Evolutionary conservation across 805 yeast genomes (phyloP), one percentile per base, ranked within the genome.

Genomic region (Sugiyamaella mastotermitis): DNA sequence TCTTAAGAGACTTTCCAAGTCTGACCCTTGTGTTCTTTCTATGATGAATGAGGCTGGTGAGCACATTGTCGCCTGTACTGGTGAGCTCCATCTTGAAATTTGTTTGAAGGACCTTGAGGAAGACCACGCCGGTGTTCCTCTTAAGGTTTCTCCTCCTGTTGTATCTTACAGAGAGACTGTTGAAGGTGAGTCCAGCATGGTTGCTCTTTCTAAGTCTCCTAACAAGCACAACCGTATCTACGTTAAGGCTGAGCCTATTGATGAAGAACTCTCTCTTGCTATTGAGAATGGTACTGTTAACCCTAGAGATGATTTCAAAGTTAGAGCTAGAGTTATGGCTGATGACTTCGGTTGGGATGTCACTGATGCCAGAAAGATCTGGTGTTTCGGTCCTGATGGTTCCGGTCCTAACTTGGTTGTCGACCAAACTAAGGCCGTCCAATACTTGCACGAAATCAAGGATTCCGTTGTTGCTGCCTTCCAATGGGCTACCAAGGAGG

Each of bases 331-430:
- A 82, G 62, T 85, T 66, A 77, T 90, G 79, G 97, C 97, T 66
- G 97, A 90, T 69, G 95, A 92, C 69, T 92, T 71, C 82, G 96
- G 90, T 59, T 90, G 98, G 98, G 97, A 90, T 68, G 97, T 92
- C 68, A 80, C 96, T 59, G 98, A 90, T 67, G 98, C 97, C 74
- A 88, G 98, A 83, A 90, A 92, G 92, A 92, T 90, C 67, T 90
- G 98, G 98, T 86, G 96, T 83, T 90, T 90, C 87, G 98, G 98
- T 77, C 97, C 98, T 68, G 98, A 90, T 66, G 97, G 97, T 73
- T 80, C 76, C 69, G 98, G 98, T 74, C 88, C 98, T 64, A 90
- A 90, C 78, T 72, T 92, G 65, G 97, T 90, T 65, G 94, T 90
- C 71, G 98, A 90, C 78, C 97, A 88, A 76, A 90, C 97, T 65